These are phyloP conservation scores for Gynostemma pentaphyllum DNA, from an alignment of 306 rosid genomes.

Conservation along the genomic window DNA sequence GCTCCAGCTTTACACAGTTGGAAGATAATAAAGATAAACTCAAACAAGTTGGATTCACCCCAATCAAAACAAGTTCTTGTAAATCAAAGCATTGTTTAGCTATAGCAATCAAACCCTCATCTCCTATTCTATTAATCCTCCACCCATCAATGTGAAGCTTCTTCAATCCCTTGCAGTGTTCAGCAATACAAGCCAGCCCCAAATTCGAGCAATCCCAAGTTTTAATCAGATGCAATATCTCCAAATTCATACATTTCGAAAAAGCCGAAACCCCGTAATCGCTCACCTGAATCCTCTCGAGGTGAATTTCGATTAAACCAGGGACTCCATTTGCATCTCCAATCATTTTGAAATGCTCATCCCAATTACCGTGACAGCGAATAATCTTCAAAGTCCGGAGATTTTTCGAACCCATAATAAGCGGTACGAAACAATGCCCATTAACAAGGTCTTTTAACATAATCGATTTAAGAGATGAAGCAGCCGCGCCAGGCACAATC, in stretches of 20 bases:
- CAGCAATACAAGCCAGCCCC: conserved; percentile 49
- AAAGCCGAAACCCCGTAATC: conserved; percentile 60
- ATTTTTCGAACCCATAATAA: conserved; percentile 44
- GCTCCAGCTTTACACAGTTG: conserved; percentile 52
- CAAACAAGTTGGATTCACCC: conserved; percentile 44
- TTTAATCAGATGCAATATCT: conserved; percentile 53
- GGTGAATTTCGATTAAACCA: conserved; percentile 46
- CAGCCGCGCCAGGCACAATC: conserved; percentile 27
- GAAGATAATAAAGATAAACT: conserved; percentile 46
- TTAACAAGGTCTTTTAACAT: conserved; percentile 50
- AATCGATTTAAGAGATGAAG: conserved; percentile 47
- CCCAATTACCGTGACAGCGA: conserved; percentile 78
- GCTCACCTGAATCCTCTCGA: conserved; percentile 70
- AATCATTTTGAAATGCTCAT: conserved; percentile 31
- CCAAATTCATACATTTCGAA: conserved; percentile 42
- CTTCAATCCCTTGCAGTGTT: conserved; percentile 46
- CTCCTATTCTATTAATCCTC: conserved; percentile 66
- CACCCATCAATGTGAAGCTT: conserved; percentile 86
- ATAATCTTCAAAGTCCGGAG: conserved; percentile 51
- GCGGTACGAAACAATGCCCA: conserved; percentile 57
- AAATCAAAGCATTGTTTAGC: conserved; percentile 47
- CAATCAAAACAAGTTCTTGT: conserved; percentile 74
- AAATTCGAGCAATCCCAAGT: conserved; percentile 53
- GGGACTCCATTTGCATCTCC: conserved; percentile 24
- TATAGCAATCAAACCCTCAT: conserved; percentile 52